phyloP scores from a whole-genome alignment of 2,329 filamentous ascomycete genomes.

The Claviceps sp. region DNA sequence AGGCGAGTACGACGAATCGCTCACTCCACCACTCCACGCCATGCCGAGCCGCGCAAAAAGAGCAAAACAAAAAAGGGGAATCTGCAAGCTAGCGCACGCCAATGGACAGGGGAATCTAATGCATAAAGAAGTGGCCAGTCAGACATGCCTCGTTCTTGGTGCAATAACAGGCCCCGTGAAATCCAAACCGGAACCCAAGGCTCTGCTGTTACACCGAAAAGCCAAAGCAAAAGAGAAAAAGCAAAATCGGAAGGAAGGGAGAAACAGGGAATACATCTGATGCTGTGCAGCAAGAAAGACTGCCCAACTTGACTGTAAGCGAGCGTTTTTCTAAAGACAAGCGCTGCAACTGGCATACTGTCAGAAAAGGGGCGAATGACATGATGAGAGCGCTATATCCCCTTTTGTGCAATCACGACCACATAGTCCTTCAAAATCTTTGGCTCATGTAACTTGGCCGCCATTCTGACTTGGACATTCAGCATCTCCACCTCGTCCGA shows the following conservation, averaged over 20 bases:
- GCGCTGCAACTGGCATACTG: no score
- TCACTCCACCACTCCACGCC: not conserved
- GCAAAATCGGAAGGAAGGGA: not conserved
- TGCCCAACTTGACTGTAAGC: no score
- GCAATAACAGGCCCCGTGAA: no score
- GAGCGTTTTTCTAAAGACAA: no score
- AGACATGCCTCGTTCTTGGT: no score
- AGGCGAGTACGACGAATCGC: not conserved
- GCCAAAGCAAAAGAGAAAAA: not conserved
- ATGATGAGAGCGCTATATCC: not conserved
- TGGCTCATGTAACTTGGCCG: slow-evolving; percentile 12
- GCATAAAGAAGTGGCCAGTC: no score
- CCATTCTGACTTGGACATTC: slow-evolving; percentile 12
- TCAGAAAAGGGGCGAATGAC: no score
- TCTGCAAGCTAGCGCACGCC: not conserved
- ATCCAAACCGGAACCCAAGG: no score
- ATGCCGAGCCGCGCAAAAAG: not conserved
- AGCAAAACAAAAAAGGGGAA: not conserved
- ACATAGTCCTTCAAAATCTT: slow-evolving; percentile 20
- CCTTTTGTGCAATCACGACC: slow-evolving; percentile 18
- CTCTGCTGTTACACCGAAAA: not conserved
- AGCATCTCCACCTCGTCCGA: slow-evolving; percentile 30
- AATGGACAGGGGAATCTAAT: no score
- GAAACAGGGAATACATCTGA: not conserved
- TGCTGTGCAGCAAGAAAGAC: no score